Base-by-base conservation (phyloP, 2,329 filamentous ascomycete species). In the Didymella segeticola region DNA sequence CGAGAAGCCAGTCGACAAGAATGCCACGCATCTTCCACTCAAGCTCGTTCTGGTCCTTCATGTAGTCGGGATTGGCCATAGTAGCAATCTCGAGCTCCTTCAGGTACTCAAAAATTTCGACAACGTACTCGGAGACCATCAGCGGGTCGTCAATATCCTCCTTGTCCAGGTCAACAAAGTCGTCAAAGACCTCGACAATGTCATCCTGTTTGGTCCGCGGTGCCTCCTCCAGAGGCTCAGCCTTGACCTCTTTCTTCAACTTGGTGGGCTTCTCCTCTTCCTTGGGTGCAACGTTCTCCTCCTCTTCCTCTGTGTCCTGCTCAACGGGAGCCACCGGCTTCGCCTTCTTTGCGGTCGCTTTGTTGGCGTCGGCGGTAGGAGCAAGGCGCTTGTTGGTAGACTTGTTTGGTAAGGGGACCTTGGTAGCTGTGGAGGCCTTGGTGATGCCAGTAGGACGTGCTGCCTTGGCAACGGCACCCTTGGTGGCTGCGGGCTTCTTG, bases 11-110 rank as follows among this genome's bases (percentile, higher is more conserved):
- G 79, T 99, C 95, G 63, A 98, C 87, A 48, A 99, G 85, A 64
- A 99, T 97, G 60, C 93, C 93, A 67, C 95, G 91, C 80, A 96
- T 97, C 84, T 96, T 96, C 95, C 95, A 99, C 76, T 97, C 93
- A 11, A 99, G 83, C 66, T 97, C 92, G 61, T 90, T 89, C 74
- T 99, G 95, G 77, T 93, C 90, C 43, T 89, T 85, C 87, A 99
- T 99, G 81, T 99, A 99, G 59, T 95, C 81, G 15, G 92, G 88
- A 78, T 98, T 97, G 64, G 93, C 92, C 71, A 93, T 86, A 76
- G 82, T 91, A 74, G 82, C 78, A 61, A 87, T 81, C 78, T 99
- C 95, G 20, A 98, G 85, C 66, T 96, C 88, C 69, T 87, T 88
- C 61, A 98, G 84, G 77, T 99, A 98, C 64, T 97, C 92, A 72